Evolutionary conservation across 2,329 filamentous ascomycete genomes (phyloP).

Genomic region (Aspergillus ruber): DNA sequence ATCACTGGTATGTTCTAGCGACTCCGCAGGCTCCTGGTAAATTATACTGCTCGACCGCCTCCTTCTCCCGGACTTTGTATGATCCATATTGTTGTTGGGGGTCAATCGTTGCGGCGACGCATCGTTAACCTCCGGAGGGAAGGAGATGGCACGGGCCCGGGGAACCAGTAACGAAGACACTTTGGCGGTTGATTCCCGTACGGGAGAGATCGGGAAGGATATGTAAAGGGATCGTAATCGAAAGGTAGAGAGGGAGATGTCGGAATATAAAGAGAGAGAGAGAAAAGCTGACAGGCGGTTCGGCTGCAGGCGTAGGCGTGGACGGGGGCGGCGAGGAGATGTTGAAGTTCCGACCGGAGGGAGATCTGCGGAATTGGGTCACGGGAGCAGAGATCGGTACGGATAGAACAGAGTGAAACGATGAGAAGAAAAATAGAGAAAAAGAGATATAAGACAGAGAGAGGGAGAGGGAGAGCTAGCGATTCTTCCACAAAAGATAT

Average conservation of each 20-base stretch:
- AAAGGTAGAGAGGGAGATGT: neutral
- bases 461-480: too few species aligned
- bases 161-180: constrained; percentile 88
- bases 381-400: neutral
- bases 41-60: constrained; percentile 97
- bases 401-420: too few species aligned
- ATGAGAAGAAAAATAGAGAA: too few species aligned
- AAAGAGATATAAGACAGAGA: too few species aligned
- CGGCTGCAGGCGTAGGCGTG: neutral
- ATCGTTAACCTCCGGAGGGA: constrained; percentile 75
- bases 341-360: neutral
- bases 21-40: constrained; percentile 94
- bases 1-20: constrained; percentile 94
- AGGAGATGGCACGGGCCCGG: constrained; percentile 85
- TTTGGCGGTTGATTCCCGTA: constrained; percentile 71
- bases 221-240: neutral
- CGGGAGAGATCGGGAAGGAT: constrained; percentile 8
- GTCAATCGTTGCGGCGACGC: constrained; percentile 47
- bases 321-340: neutral
- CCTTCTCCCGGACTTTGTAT: constrained; percentile 66
- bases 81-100: constrained; percentile 55
- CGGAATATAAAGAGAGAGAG: neutral
- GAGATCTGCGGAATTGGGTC: constrained; percentile 1
- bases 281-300: neutral
- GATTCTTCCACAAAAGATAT: neutral